phyloP scores from a whole-genome alignment of 306 rosid species.

The Citrullus colocynthis region DNA sequence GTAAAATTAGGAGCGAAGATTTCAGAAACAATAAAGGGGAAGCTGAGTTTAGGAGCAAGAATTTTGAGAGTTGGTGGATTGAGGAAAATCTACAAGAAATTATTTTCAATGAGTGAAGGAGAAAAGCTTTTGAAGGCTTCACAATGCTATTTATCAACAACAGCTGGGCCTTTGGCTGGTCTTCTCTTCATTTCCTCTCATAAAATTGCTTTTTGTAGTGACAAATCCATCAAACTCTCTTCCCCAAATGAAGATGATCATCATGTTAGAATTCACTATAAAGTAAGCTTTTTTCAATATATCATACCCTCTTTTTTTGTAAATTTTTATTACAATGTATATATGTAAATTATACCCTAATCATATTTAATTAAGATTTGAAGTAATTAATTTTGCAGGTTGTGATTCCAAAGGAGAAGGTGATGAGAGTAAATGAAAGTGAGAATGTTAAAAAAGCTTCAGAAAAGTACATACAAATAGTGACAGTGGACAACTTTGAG shows the following conservation, averaged over 20 bases:
- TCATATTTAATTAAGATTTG: too few species aligned
- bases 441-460: neutral
- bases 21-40: constrained; percentile 52
- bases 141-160: constrained; percentile 3
- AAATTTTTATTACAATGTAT: too few species aligned
- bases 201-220: neutral
- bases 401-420: neutral
- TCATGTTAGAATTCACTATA: neutral
- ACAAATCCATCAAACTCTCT: neutral
- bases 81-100: neutral
- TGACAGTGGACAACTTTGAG: neutral
- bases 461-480: neutral
- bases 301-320: too few species aligned
- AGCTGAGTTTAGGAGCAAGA: constrained; percentile 58
- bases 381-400: too few species aligned
- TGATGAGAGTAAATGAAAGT: neutral
- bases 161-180: constrained; percentile 3
- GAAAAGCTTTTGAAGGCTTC: constrained; percentile 6
- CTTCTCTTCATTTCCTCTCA: constrained; percentile 7
- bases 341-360: too few species aligned
- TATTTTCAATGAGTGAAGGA: neutral
- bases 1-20: constrained; percentile 57
- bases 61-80: constrained; percentile 21
- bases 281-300: neutral
- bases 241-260: neutral